These are phyloP conservation scores for Tulasnella sp. DNA, from an alignment of 768 basidiomycete genomes.

Conservation along the genomic window DNA sequence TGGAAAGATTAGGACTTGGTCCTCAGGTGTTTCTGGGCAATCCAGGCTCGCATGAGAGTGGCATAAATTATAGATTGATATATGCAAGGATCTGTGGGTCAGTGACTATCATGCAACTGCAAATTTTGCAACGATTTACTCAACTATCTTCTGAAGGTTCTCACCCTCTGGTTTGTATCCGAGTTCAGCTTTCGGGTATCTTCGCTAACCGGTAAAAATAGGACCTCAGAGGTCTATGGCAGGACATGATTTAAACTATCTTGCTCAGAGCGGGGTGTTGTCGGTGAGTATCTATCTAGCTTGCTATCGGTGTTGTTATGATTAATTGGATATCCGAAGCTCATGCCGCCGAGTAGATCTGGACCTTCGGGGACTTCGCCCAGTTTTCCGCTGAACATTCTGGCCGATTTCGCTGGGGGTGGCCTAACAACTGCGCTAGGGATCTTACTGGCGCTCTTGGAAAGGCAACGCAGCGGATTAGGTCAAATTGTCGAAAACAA, in stretches of 20 bases:
- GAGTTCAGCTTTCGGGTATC: too few relatives aligned
- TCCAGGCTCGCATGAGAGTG: too few relatives aligned
- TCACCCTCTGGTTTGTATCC: background rate
- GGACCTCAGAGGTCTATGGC: constrained; percentile 67
- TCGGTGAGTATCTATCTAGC: constrained; percentile 32
- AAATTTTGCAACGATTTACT: constrained; percentile 31
- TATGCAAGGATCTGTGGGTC: constrained; percentile 69
- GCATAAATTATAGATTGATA: constrained; percentile 49
- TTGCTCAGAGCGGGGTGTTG: constrained; percentile 63
- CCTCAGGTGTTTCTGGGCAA: constrained; percentile 58
- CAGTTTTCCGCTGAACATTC: constrained; percentile 54
- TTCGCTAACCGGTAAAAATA: too few relatives aligned
- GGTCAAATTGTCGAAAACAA: constrained; percentile 66
- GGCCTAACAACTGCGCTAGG: constrained; percentile 59
- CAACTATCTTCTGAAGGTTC: background rate
- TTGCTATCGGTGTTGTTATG: background rate
- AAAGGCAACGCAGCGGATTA: constrained; percentile 46
- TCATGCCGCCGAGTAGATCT: background rate
- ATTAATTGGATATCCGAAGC: background rate
- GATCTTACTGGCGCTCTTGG: constrained; percentile 60
- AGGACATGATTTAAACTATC: constrained; percentile 80
- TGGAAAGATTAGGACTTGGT: constrained; percentile 64
- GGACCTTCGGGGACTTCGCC: background rate
- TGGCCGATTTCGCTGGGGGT: constrained; percentile 76
- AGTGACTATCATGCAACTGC: constrained; percentile 19